These are phyloP conservation scores for Silene vulgaris DNA, from an alignment of 179 eudicot genomes.

Conservation along the genomic window DNA sequence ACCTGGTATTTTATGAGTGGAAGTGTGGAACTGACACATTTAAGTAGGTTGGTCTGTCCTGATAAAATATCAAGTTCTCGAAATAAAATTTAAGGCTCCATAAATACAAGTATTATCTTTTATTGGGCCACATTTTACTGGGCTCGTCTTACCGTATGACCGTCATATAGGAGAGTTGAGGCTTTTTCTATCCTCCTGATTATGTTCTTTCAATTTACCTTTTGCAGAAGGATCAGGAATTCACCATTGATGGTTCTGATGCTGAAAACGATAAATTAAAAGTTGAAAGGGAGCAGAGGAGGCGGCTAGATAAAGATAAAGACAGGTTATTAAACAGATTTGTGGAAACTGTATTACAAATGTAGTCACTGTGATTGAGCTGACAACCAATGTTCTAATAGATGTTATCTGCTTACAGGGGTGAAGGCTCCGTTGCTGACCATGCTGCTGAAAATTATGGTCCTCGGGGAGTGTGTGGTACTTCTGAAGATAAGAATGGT, in stretches of 20 bases:
- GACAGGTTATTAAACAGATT: conserved; percentile 44
- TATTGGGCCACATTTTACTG: no score
- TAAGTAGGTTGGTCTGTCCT: no score
- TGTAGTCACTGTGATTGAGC: conserved; percentile 33
- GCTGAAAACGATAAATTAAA: conserved; percentile 57
- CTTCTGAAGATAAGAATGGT: conserved; percentile 61
- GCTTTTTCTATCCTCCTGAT: conserved; percentile 10
- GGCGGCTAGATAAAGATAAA: conserved; percentile 43
- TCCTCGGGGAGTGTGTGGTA: conserved; percentile 33
- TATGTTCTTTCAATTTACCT: conserved; percentile 26
- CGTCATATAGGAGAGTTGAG: no score
- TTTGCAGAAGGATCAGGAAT: conserved; percentile 43
- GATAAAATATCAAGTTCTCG: no score
- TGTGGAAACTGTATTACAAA: conserved; percentile 30
- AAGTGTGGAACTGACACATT: no score
- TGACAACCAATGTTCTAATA: conserved; percentile 38
- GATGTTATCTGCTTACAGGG: conserved; percentile 45
- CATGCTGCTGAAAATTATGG: conserved; percentile 50
- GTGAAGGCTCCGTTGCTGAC: conserved; percentile 47
- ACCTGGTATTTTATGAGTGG: no score
- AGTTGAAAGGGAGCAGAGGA: conserved; percentile 58
- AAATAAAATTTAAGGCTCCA: no score
- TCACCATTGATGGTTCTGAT: conserved; percentile 51
- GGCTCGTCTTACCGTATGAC: no score
- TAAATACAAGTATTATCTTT: no score